Conservation (phyloP, 257 asterid species). For the Marsdenia floribunda region DNA sequence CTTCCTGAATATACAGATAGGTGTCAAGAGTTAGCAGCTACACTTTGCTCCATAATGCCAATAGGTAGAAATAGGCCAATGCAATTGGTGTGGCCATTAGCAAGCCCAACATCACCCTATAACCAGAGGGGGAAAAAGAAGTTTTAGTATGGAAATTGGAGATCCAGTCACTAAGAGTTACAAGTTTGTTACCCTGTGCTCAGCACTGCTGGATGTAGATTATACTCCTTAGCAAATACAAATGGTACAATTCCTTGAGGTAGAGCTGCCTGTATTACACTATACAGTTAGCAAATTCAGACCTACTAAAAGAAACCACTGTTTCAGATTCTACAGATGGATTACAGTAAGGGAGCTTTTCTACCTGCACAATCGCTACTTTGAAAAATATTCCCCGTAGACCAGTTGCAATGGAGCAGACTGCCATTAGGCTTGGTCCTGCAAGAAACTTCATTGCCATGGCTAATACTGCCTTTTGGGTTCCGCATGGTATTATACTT, state of each 20-base stretch:
- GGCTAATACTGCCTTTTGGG: constrained; percentile 54
- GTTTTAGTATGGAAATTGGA: neutral
- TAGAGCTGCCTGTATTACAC: constrained; percentile 76
- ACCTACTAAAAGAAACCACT: constrained; percentile 3
- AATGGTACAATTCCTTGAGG: constrained; percentile 96
- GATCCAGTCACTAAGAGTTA: neutral
- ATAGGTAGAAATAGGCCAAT: constrained; percentile 65
- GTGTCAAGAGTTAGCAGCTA: constrained; percentile 3
- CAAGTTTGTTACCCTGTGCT: constrained; percentile 69
- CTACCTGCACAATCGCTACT: constrained; percentile 82
- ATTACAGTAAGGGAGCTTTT: neutral
- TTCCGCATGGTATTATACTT: constrained; percentile 66
- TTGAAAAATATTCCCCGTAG: constrained; percentile 55
- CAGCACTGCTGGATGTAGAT: constrained; percentile 67
- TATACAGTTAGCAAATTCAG: neutral
- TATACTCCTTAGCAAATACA: constrained; percentile 86
- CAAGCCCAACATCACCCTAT: constrained; percentile 77
- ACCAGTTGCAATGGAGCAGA: constrained; percentile 60
- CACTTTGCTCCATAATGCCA: constrained; percentile 41
- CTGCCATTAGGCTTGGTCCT: constrained; percentile 74
- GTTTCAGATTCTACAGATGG: neutral
- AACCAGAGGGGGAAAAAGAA: constrained; percentile 12
- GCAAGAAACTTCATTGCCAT: constrained; percentile 61
- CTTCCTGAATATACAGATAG: neutral
- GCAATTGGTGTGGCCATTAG: constrained; percentile 67